Conservation (phyloP, 2,329 filamentous ascomycete genomes). For the Beauveria sp. region DNA sequence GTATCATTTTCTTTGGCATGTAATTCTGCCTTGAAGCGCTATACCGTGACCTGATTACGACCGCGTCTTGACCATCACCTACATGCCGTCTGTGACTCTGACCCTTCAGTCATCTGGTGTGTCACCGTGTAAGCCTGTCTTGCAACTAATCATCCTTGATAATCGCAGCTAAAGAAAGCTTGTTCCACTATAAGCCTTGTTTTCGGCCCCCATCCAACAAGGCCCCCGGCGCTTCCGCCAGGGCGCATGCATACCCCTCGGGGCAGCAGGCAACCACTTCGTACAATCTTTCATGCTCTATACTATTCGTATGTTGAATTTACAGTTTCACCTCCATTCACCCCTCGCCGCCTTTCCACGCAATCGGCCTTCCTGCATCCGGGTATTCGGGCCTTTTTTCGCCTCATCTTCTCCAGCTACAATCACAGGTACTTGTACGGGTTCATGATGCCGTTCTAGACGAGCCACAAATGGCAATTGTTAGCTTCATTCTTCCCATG, state of each 20-base stretch:
- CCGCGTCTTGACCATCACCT: too few relatives aligned
- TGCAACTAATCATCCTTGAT: neutral
- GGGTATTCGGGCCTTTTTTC: neutral
- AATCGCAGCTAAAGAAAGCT: neutral
- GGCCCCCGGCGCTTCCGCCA: neutral
- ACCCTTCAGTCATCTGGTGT: neutral
- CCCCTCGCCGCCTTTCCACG: neutral
- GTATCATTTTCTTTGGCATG: too few relatives aligned
- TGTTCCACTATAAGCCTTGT: neutral
- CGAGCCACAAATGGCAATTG: constrained; percentile 12
- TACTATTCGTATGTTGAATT: too few relatives aligned
- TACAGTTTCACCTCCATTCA: neutral
- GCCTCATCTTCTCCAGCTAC: neutral
- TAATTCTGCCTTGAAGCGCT: too few relatives aligned
- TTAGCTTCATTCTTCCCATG: neutral
- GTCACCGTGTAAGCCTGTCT: neutral
- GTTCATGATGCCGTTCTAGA: constrained; percentile 94
- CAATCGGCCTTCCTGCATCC: neutral
- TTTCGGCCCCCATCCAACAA: constrained; percentile 4
- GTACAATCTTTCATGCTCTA: neutral
- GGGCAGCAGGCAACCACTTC: neutral
- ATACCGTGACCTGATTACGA: too few relatives aligned
- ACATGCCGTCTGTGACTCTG: neutral
- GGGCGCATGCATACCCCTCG: neutral
- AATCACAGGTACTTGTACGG: constrained; percentile 86